These are phyloP conservation scores for Cucurbita argyrosperma DNA, from an alignment of 306 rosid species.

Conservation along the genomic window DNA sequence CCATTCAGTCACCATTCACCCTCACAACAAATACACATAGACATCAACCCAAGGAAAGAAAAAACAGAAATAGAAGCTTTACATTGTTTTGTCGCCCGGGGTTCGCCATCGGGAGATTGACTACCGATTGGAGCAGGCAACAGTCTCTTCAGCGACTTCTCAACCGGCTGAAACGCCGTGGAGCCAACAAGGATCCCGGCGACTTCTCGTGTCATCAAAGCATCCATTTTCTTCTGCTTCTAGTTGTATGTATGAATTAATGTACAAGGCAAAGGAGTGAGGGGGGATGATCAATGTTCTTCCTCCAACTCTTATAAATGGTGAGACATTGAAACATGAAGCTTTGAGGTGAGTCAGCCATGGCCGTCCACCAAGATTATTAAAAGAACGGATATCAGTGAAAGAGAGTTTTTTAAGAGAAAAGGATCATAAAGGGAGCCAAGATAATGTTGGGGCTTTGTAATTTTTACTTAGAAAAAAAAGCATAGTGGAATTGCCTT, in stretches of 20 bases:
- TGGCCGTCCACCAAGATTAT: constrained; percentile 17
- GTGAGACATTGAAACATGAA: constrained; percentile 2
- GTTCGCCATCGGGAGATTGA: not conserved
- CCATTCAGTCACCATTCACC: not conserved
- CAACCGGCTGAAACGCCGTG: not conserved
- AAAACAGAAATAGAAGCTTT: not conserved
- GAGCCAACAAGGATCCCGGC: constrained; percentile 20
- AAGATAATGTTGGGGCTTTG: constrained; percentile 19
- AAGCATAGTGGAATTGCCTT: not conserved
- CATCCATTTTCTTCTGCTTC: constrained; percentile 12
- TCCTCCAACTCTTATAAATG: not conserved
- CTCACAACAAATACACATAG: not conserved
- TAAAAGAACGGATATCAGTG: constrained; percentile 9
- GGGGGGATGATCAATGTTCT: not conserved
- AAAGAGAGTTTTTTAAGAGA: not conserved
- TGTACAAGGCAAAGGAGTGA: not conserved
- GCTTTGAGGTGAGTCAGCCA: constrained; percentile 14
- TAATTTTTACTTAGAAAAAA: constrained; percentile 14
- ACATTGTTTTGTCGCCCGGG: constrained; percentile 14
- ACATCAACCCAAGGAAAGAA: not conserved
- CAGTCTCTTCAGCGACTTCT: constrained; percentile 16
- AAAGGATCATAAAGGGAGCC: not conserved
- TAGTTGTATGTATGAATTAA: not conserved
- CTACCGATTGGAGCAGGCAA: constrained; percentile 12
- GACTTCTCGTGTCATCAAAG: constrained; percentile 11